Conservation (phyloP, 2,329 filamentous ascomycete species). For the Nectriaceae sp. region DNA sequence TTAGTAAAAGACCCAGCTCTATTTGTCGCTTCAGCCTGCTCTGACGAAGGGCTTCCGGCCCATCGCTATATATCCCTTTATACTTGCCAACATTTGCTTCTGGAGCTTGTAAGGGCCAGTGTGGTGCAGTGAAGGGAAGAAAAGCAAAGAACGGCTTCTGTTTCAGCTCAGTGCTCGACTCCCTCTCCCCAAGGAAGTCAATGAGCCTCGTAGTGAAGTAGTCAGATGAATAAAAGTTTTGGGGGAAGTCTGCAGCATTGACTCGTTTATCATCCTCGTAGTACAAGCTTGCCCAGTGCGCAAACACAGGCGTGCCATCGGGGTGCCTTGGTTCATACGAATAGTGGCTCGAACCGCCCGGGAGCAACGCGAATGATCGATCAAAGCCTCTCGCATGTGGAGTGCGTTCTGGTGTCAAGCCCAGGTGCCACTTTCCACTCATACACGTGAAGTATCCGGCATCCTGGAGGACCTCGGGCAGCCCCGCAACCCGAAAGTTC, state of each 20-base stretch:
- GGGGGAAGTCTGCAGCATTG: constrained; percentile 28
- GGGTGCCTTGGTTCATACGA: constrained; percentile 26
- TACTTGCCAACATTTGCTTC: constrained; percentile 57
- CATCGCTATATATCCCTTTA: constrained; percentile 60
- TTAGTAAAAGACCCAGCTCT: constrained; percentile 54
- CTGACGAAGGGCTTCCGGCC: constrained; percentile 56
- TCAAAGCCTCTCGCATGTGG: constrained; percentile 49
- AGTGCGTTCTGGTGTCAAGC: constrained; percentile 14
- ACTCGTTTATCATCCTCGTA: constrained; percentile 16
- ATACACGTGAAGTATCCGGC: constrained; percentile 58
- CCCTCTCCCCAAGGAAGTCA: constrained; percentile 37
- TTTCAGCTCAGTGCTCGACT: constrained; percentile 25
- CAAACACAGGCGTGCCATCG: not conserved
- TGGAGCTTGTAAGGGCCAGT: constrained; percentile 65
- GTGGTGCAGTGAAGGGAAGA: constrained; percentile 56
- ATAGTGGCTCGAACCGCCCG: constrained; percentile 57
- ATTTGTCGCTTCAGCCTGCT: constrained; percentile 54
- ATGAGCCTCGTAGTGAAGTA: constrained; percentile 46
- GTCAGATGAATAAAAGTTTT: constrained; percentile 49
- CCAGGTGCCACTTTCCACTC: constrained; percentile 46
- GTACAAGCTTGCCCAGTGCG: constrained; percentile 1
- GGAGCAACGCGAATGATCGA: constrained; percentile 58
- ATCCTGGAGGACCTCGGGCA: constrained; percentile 57
- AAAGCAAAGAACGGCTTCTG: constrained; percentile 31
- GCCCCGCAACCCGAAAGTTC: constrained; percentile 53